Percentiles rank a stretch among this genome's conserved stretches.
Evolutionary conservation across 345 rosid species (phyloP).

Genomic region (Hibiscus mutabilis): DNA sequence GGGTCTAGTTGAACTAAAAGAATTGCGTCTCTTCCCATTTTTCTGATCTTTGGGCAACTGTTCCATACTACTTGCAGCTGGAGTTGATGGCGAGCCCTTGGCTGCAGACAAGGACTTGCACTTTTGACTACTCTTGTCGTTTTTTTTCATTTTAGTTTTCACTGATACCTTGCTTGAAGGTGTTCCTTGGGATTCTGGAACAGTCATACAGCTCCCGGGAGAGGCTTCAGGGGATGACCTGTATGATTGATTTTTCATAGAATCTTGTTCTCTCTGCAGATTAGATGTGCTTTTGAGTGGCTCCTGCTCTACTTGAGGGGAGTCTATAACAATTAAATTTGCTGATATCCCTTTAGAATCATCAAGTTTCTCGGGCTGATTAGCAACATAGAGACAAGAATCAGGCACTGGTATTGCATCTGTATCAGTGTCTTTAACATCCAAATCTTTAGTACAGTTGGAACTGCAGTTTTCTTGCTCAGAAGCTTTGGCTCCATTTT

Average conservation of each 20-base stretch:
- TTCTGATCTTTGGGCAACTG: constrained; percentile 58
- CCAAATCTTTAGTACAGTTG: constrained; percentile 20
- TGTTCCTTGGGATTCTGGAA: constrained; percentile 75
- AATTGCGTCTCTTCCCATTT: constrained; percentile 58
- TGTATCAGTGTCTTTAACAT: constrained; percentile 28
- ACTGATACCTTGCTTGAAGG: constrained; percentile 78
- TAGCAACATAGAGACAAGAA: constrained; percentile 14
- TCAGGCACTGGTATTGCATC: constrained; percentile 18
- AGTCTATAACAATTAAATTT: constrained; percentile 24
- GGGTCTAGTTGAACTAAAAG: constrained; percentile 49
- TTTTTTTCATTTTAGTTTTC: constrained; percentile 40
- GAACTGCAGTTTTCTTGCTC: constrained; percentile 31
- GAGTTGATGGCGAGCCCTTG: constrained; percentile 58
- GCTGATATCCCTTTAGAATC: constrained; percentile 25
- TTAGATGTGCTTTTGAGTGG: constrained; percentile 32
- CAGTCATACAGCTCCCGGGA: constrained; percentile 54
- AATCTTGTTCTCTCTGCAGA: constrained; percentile 23
- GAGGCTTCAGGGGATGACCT: constrained; percentile 51
- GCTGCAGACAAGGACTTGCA: constrained; percentile 42
- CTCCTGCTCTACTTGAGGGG: constrained; percentile 26
- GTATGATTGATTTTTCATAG: constrained; percentile 34
- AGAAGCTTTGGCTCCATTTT: constrained; percentile 30
- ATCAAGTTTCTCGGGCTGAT: constrained; percentile 32
- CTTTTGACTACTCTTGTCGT: constrained; percentile 49
- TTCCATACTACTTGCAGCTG: constrained; percentile 34